Evolutionary conservation across 2,329 filamentous ascomycete species (phyloP), one percentile per base, ranked within the genome.

Genomic region (Chrysosporium keratinophilum): DNA sequence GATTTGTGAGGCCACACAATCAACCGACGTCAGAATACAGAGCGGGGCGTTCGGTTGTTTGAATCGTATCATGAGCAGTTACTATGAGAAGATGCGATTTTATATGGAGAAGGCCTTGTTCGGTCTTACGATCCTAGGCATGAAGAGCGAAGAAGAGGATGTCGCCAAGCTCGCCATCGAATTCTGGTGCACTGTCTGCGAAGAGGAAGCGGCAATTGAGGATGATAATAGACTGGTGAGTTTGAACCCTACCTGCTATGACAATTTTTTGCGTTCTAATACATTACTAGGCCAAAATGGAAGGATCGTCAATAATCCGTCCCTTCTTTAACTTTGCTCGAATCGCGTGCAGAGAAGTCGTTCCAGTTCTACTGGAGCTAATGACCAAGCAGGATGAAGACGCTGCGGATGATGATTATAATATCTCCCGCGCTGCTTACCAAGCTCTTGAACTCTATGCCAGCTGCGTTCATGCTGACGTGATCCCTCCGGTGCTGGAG

Each of bases 81-180:
- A 98, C 78, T 98, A 98, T 71, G 93, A 98, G 66, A 94, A 96
- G 76, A 98, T 98, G 93, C 85, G 90, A 65, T 98, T 96, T 74
- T 98, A 98, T 77, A 98, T 98, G 93, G 93, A 98, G 78, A 97
- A 97, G 81, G 93, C 93, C 35, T 80, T 98, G 42, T 98, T 98
- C 64, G 93, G 93, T 55, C 79, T 98, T 40, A 98, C 93, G 39
- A 95, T 98, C 59, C 84, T 95, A 69, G 93, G 93, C 62, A 98
- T 98, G 93, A 96, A 95, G 81, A 94, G 83, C 64, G 85, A 90
- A 6, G 93, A 98, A 63, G 93, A 98, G 71, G 93, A 98, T 68
- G 93, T 98, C 52, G 87, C 93, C 58, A 98, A 98, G 79, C 79
- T 98, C 54, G 93, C 93, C 37, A 89, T 98, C 61, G 93, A 98